Base-by-base conservation (phyloP, 2,329 filamentous ascomycete genomes). In the Exophiala lecanii-corni region DNA sequence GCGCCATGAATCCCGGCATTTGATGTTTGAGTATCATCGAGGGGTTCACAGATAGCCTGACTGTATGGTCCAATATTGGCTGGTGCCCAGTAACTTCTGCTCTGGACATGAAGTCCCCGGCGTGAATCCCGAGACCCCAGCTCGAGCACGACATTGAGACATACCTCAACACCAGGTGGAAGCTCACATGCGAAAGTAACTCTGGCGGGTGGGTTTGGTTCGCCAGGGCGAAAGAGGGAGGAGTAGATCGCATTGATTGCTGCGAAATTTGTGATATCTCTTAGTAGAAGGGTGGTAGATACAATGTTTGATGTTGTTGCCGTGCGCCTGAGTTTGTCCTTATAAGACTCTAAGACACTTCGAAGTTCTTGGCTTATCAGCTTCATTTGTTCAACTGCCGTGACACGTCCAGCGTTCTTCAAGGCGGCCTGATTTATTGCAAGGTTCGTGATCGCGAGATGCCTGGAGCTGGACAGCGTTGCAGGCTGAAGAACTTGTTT, bases 31-130 rank as follows among this genome's bases (percentile, higher is more conserved):
- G 7, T 10, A 9, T 18, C 9, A n/a, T 35, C 33, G 4, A 35
- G 57, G 9, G 70, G 70, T 9, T 79, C 66, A 2, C 76, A 72
- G 37, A 92, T 80, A 3, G 89, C 88, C 67, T 98, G 92, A 43
- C 89, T 96, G 64, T 97, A 97, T 0, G 92, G 92, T 0, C 92
- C 92, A 41, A 98, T 97, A 59, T 97, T 97, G 15, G 92, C 91
- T 0, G 92, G 92, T 0, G 92, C 92, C 92, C 92, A 98, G 71
- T 97, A 97, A 9, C 88, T 94, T 28, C 86, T 74, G 3, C 86
- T 89, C 65, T 97, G 92, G 4, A 98, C 89, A 62, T 98, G 92
- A 1, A 97, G 74, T 0, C 65, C 85, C 44, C 67, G 62, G 21
- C 71, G 63, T 28, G 46, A 41, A 13, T 54, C 52, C 30, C 56